Evolutionary conservation across 2,329 filamentous ascomycete species (phyloP), one percentile per base, ranked within the genome.

Genomic region (Colletotrichum tabaci): DNA sequence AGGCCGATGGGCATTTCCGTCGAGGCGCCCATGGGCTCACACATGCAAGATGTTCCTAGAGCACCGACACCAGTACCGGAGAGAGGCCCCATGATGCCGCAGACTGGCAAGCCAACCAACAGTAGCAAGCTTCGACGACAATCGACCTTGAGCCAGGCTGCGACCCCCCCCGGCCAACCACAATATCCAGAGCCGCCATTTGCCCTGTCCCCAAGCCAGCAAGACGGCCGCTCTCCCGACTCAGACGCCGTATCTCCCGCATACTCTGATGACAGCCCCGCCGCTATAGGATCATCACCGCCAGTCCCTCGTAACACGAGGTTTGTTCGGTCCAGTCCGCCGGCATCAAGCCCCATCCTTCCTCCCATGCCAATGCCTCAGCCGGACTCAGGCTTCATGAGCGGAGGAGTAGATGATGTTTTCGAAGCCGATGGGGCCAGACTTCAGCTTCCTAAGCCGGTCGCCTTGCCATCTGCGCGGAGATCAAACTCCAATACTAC

Each of bases 221-320:
- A 89, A 60, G 87, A 86, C 61, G 81, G 78, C n/a, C 85, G 85
- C 8, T 90, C 88, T 4, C 88, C 88, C 9, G 87, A 89, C 26
- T 89, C 88, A 15, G 75, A 84, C 46, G 87, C 81, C 0, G 85
- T 84, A 16, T 89, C 88, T 1, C 87, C 87, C 6, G 82, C 84
- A 44, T 86, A 84, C 49, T 87, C 89, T 64, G 88, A 86, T 63
- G 86, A 92, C 67, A 97, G 94, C 63, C 93, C 94, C 4, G 91
- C 90, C 60, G 93, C 94, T 65, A 94, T 98, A 76, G 93, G 93
- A 1, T 98, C 96, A 0, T 98, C 96, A 4, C 96, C 96, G 16
- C 96, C 96, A 1, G 87, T 97, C 1, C 90, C 95, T 73, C 88
- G 90, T 74, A 88, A 88, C 47, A 85, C 86, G 40, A 82, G 86